Percentiles rank a stretch among this genome's conserved stretches.
Evolutionary conservation across 441 rosid species (phyloP).

Genomic region (Capsella rubella): DNA sequence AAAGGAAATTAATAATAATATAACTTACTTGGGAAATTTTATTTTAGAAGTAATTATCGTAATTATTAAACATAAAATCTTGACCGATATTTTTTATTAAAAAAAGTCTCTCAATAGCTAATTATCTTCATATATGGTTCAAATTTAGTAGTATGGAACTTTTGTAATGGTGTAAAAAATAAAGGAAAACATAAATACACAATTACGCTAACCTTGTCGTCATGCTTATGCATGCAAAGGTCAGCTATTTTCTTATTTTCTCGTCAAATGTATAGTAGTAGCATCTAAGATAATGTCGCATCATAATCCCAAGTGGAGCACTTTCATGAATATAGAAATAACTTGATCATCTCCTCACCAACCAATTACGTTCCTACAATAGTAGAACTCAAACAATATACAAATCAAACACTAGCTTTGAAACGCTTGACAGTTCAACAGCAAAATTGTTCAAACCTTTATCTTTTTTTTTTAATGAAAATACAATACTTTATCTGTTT

Average conservation of each 20-base stretch:
- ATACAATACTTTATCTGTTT: background rate
- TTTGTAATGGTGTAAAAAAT: background rate
- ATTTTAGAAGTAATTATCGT: background rate
- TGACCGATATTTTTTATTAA: background rate
- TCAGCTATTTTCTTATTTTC: conserved; percentile 32
- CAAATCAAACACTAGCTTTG: background rate
- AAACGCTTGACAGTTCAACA: conserved; percentile 24
- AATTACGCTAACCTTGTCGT: conserved; percentile 26
- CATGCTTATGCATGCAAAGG: conserved; percentile 43
- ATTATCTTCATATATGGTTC: background rate
- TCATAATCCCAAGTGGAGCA: conserved; percentile 41
- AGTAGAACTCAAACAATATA: conserved; percentile 14
- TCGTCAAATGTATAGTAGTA: background rate
- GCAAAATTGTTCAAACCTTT: background rate
- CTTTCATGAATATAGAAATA: conserved; percentile 22
- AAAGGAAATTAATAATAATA: background rate
- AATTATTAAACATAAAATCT: background rate
- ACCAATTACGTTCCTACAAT: conserved; percentile 37
- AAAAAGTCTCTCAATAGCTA: background rate
- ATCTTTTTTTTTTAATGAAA: too few species aligned
- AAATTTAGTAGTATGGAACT: background rate
- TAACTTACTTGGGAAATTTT: background rate
- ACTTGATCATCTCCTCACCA: conserved; percentile 33
- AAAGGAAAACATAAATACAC: background rate
- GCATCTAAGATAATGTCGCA: conserved; percentile 36